Evolutionary conservation across 2,329 filamentous ascomycete species (phyloP).

Genomic region (Knoxdaviesia proteae): DNA sequence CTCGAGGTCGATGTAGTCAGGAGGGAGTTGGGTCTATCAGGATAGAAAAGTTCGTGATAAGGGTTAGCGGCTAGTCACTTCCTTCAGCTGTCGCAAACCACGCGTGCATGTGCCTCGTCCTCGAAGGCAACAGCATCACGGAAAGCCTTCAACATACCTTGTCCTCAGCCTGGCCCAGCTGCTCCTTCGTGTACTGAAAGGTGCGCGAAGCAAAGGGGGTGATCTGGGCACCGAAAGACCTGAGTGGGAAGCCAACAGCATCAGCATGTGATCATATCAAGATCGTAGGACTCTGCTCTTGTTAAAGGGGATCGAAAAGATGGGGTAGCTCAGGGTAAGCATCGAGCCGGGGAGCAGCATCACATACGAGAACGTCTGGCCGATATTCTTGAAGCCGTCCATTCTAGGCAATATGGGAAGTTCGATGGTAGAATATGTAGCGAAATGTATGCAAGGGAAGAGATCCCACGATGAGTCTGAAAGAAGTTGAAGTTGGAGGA

Average conservation of each 20-base stretch:
- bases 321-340: no score
- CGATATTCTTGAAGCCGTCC: constrained; percentile 5
- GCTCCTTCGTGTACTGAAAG: constrained; percentile 95
- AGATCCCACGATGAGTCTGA: no score
- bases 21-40: constrained; percentile 71
- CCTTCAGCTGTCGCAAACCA: background rate
- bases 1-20: constrained; percentile 96
- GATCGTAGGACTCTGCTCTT: no score
- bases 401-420: background rate
- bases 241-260: constrained; percentile 6
- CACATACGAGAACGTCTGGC: constrained; percentile 6
- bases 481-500: no score
- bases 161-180: constrained; percentile 84
- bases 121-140: background rate
- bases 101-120: background rate
- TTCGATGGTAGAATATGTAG: no score
- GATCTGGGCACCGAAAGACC: constrained; percentile 55
- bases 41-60: background rate
- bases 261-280: no score
- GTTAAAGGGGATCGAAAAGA: no score
- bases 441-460: no score
- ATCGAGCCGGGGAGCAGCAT: no score
- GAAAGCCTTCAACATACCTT: constrained; percentile 36
- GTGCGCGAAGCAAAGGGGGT: constrained; percentile 85
- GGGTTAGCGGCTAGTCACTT: background rate